Base-by-base conservation (phyloP, 192 early-diverging fungal species). In the Chytriomyces confervae region DNA sequence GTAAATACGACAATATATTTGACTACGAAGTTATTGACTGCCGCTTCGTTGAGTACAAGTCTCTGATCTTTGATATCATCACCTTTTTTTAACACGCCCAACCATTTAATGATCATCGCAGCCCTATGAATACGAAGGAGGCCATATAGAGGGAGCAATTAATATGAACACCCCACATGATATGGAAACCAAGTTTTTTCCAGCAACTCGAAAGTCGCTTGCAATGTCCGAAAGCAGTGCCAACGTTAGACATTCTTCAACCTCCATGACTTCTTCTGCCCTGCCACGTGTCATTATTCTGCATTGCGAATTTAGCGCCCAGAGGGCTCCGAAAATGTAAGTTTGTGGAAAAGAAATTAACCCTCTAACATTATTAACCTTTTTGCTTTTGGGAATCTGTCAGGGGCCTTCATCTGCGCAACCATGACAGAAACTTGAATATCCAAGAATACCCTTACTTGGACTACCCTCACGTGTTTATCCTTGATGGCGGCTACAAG, bases 271-370 rank as follows among this genome's bases (percentile, higher is more conserved):
- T 18, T 62, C 68, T 5, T 83, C 72, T 29, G 16, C 10, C 20
- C 57, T 61, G 16, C 63, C 75, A 6, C 63, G 62, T 6, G 43
- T 93, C 16, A 80, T 96, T 7, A 85, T 96, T 18, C 91, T 96
- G 75, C 94, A 95, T 79, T 96, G 95, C 85, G 95, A 96, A 84
- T 96, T 92, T 74, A 93, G 92, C 23, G 83, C 86, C 24, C 91
- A 95, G 72, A 84, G 95, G 0, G 95, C 90, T 11, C 95, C 95
- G 0, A 85, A 88, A 65, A 94, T 96, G 94, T 92, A 77, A 68
- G 87, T 76, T n/a, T 62, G 10, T 36, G 60, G 16, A 64, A 64
- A 8, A 62, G 24, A 8, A 80, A 46, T 24, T 62, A 61, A 24
- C 75, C 16, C 65, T 23, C 8, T 50, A 62, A 18, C 5, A 46